Percentiles rank a stretch among this genome's conserved stretches.
phyloP scores from a whole-genome alignment of 352 stramenopile species.

The Phytophthora idaei region DNA sequence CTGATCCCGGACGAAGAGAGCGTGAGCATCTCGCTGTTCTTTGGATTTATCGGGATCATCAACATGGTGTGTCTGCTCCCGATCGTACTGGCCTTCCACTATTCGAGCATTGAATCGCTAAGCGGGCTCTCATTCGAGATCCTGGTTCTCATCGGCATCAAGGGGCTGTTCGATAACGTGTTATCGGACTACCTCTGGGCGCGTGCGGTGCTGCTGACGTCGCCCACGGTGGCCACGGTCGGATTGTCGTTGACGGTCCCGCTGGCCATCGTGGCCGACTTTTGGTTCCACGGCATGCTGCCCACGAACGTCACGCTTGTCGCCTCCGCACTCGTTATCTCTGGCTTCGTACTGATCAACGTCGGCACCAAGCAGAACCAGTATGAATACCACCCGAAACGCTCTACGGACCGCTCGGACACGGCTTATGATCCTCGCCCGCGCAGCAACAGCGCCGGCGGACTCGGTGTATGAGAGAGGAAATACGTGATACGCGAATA shows the following conservation, averaged over 20 bases:
- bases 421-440: slow-evolving; percentile 8
- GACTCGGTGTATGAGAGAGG: slow-evolving; percentile 14
- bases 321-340: slow-evolving; percentile 68
- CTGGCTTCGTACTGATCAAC: slow-evolving; percentile 76
- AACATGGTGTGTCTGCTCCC: slow-evolving; percentile 87
- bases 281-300: slow-evolving; percentile 57
- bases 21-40: slow-evolving; percentile 93
- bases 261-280: slow-evolving; percentile 93
- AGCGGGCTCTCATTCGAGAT: slow-evolving; percentile 70
- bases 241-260: slow-evolving; percentile 96
- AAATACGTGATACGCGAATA: not conserved
- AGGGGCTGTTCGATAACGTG: slow-evolving; percentile 95
- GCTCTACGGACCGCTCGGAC: slow-evolving; percentile 37
- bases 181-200: slow-evolving; percentile 96
- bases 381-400: slow-evolving; percentile 58
- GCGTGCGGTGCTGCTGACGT: slow-evolving; percentile 93
- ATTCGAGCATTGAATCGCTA: slow-evolving; percentile 65
- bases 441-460: slow-evolving; percentile 19
- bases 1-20: slow-evolving; percentile 82
- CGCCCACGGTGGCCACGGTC: slow-evolving; percentile 95
- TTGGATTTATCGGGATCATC: slow-evolving; percentile 94
- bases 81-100: slow-evolving; percentile 67
- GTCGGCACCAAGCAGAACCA: slow-evolving; percentile 67
- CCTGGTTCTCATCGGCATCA: slow-evolving; percentile 81
- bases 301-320: slow-evolving; percentile 63